Percentiles rank a stretch among this genome's conserved stretches.
Conservation (phyloP, 306 rosid genomes). For the Chamaecrista fasciculata region DNA sequence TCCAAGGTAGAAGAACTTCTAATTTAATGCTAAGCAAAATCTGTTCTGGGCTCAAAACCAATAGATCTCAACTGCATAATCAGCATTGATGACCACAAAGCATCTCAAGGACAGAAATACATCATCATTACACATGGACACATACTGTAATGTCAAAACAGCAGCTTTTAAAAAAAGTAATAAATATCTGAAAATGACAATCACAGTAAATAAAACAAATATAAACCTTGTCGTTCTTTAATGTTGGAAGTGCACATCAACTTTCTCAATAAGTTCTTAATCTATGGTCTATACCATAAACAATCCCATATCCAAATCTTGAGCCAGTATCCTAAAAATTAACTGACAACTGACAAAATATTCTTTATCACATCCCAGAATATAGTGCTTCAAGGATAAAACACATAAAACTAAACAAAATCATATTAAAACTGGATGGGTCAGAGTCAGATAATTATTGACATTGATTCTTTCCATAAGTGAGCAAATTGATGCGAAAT, state of each 20-base stretch:
- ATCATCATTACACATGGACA: neutral
- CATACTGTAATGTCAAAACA: neutral
- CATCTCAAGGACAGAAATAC: neutral
- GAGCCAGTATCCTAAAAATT: neutral
- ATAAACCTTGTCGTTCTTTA: constrained; percentile 9
- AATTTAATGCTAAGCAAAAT: neutral
- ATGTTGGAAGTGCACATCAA: neutral
- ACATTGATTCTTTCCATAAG: neutral
- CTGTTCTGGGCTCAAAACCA: neutral
- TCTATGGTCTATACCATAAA: neutral
- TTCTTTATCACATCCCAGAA: neutral
- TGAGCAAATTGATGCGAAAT: neutral
- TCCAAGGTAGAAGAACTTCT: neutral
- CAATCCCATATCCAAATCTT: neutral
- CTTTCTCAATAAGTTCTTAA: neutral
- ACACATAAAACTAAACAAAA: neutral
- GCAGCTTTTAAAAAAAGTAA: neutral
- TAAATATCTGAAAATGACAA: neutral
- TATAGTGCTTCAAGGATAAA: neutral
- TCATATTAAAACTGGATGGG: neutral
- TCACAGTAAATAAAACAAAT: neutral
- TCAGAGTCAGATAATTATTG: neutral
- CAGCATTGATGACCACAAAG: constrained; percentile 1
- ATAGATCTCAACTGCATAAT: neutral
- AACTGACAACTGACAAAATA: neutral